Evolutionary conservation across 352 stramenopile genomes (phyloP), one percentile per base, ranked within the genome.

Genomic region (Phytophthora ohioensis): DNA sequence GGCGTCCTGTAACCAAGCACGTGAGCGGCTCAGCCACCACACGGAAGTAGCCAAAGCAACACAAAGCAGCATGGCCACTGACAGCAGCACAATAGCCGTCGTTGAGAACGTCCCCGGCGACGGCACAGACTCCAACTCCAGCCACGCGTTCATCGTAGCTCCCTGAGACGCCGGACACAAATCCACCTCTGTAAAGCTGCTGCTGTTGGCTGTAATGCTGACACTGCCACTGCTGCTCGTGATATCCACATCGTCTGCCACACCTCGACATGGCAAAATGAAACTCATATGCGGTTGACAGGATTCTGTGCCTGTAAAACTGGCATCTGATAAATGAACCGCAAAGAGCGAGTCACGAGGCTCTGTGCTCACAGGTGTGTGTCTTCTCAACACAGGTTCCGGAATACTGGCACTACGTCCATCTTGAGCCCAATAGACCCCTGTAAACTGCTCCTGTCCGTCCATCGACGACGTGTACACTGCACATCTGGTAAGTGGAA

Each of bases 371-470:
- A 57, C 27, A 2, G 51, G 32, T 10, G 72, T 84, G 69, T 93
- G 85, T 27, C 79, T 57, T 54, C 85, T 78, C 42, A 93, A 39
- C 4, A 93, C 74, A 4, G 83, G 80, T 45, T 80, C 60, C 2
- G 85, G 80, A 0, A 91, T 61, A n/a, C 52, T 80, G 3, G 65
- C 63, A 52, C 73, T 90, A 38, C 79, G 80, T 32, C 78, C 85
- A 68, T 93, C 83, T 57, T 91, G 78, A 35, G 83, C 83, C 85
- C 85, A 93, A 48, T 76, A 84, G 27, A 85, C 82, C 17, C 76
- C 83, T 36, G 48, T 6, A 47, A 78, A 71, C 21, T 74, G 15
- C 4, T 56, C 46, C 45, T 81, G 76, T 57, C 56, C 55, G 1
- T 51, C 17, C 66, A 87, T 78, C 39, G 74, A 78, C 11, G 66